Evolutionary conservation across 371 early-diverging fungal species (phyloP).

Genomic region (Mucor sp.): DNA sequence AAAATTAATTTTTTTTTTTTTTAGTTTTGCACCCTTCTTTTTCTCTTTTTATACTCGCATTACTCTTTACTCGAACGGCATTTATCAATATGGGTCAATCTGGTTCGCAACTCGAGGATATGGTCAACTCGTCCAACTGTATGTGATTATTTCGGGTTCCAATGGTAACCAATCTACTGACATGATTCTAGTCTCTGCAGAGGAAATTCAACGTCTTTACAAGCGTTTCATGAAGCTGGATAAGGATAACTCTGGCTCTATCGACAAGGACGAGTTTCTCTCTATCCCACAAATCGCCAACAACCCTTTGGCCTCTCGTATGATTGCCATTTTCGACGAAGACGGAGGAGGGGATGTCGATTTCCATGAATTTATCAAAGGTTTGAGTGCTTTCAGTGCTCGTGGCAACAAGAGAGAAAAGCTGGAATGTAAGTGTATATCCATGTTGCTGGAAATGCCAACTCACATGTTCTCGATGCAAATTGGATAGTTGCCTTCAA

Average conservation of each 20-base stretch:
- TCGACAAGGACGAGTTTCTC: slow-evolving; percentile 96
- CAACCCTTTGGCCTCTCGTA: slow-evolving; percentile 94
- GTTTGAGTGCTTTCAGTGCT: slow-evolving; percentile 89
- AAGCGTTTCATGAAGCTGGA: slow-evolving; percentile 96
- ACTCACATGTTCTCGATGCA: neutral
- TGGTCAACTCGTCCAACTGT: slow-evolving; percentile 58
- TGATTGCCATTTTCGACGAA: slow-evolving; percentile 95
- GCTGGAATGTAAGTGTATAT: slow-evolving; percentile 68
- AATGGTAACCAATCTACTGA: neutral
- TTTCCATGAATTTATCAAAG: slow-evolving; percentile 96
- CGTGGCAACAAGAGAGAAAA: slow-evolving; percentile 94
- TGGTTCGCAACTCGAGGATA: slow-evolving; percentile 55
- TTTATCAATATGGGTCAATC: slow-evolving; percentile 38
- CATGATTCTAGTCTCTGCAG: slow-evolving; percentile 71
- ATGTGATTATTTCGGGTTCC: slow-evolving; percentile 13
- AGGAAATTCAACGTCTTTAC: slow-evolving; percentile 96
- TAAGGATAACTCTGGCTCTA: slow-evolving; percentile 92
- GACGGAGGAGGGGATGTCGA: slow-evolving; percentile 98
- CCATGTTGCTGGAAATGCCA: neutral
- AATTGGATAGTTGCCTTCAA: slow-evolving; percentile 86
- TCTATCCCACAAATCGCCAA: slow-evolving; percentile 93
- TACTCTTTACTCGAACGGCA: neutral
- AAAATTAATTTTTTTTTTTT: neutral
- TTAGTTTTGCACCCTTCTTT: neutral
- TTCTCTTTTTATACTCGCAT: slow-evolving; percentile 5